A percentile compares a stretch with the other conserved stretches of the same genome.
These are phyloP conservation scores for Aspergillus ustus DNA, from an alignment of 2,329 filamentous ascomycete genomes.

Conservation along the genomic window DNA sequence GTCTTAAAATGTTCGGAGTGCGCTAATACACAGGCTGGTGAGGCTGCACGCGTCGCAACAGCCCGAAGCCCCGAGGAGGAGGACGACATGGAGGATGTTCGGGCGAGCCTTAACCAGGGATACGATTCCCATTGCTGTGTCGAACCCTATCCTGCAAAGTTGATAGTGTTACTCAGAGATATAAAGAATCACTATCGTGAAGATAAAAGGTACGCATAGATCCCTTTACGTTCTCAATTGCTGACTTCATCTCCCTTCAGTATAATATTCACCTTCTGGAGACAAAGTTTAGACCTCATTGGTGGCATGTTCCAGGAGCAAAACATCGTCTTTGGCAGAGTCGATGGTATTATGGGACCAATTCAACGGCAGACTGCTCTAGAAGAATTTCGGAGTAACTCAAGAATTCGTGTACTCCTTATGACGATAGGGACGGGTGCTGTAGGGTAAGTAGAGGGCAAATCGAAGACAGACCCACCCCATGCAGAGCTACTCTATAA, in stretches of 20 bases:
- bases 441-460: not conserved
- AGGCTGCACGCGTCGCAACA: not conserved
- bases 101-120: too few species aligned
- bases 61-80: not conserved
- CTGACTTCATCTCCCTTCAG: not conserved
- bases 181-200: not conserved
- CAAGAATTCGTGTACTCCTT: not conserved
- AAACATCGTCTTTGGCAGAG: not conserved
- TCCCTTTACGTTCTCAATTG: not conserved
- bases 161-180: not conserved
- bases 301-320: not conserved
- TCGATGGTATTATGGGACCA: not conserved
- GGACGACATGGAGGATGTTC: not conserved
- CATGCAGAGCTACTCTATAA: too few species aligned
- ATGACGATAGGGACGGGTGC: not conserved
- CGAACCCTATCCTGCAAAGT: not conserved
- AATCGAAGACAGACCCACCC: not conserved
- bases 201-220: not conserved
- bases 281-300: not conserved
- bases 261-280: not conserved
- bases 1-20: not conserved
- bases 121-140: too few species aligned
- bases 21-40: not conserved
- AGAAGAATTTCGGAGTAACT: not conserved
- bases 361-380: not conserved